phyloP scores from a whole-genome alignment of 2,329 filamentous ascomycete species.

The Blastomyces emzantsi region DNA sequence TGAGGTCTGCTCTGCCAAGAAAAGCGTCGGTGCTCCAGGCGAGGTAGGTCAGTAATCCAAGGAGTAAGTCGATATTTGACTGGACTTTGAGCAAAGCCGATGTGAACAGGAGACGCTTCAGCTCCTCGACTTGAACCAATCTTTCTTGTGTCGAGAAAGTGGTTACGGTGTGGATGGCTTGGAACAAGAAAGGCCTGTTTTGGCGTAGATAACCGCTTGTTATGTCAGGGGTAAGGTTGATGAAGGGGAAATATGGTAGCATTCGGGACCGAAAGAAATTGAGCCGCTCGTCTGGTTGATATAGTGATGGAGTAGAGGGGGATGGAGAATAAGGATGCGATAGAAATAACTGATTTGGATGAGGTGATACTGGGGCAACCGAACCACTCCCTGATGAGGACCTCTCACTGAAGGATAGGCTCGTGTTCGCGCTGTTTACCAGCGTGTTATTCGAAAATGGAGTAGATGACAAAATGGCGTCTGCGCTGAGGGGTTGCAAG shows the following conservation, averaged over 20 bases:
- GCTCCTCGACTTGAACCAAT: conserved; percentile 21
- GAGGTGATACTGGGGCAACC: neutral
- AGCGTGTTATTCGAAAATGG: neutral
- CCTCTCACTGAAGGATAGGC: neutral
- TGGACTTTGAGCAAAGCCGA: conserved; percentile 24
- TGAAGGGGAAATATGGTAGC: conserved; percentile 32
- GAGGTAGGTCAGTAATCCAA: conserved; percentile 31
- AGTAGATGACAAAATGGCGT: neutral
- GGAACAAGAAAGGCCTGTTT: conserved; percentile 28
- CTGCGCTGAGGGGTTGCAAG: neutral
- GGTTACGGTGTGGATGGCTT: conserved; percentile 30
- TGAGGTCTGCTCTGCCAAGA: conserved; percentile 23
- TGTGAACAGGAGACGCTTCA: conserved; percentile 26
- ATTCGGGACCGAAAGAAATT: conserved; percentile 27
- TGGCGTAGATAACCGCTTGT: conserved; percentile 27
- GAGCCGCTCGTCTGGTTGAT: conserved; percentile 19
- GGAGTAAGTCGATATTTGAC: conserved; percentile 30
- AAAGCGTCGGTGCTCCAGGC: conserved; percentile 32
- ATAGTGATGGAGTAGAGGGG: neutral
- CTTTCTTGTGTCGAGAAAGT: conserved; percentile 25
- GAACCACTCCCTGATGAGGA: neutral
- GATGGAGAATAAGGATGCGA: neutral
- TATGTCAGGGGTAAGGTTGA: conserved; percentile 23
- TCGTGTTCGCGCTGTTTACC: neutral
- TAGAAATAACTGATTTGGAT: neutral